These are phyloP conservation scores for Chlorociboria aeruginascens DNA, from an alignment of 495 filamentous ascomycete genomes.

Conservation along the genomic window DNA sequence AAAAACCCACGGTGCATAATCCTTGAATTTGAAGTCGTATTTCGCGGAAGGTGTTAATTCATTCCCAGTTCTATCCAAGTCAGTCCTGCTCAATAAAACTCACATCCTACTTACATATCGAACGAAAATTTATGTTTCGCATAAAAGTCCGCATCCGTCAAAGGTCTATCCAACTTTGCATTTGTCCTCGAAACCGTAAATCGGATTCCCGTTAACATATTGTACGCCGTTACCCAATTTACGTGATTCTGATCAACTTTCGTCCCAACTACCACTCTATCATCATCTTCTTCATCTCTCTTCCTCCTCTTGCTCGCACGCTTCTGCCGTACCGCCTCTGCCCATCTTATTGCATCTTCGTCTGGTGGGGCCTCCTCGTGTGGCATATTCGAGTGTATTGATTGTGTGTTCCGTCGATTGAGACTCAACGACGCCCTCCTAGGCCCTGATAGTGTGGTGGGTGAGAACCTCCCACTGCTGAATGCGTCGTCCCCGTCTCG, in stretches of 20 bases:
- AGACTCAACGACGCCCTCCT: constrained; percentile 75
- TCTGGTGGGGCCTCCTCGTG: constrained; percentile 77
- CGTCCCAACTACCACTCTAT: constrained; percentile 88
- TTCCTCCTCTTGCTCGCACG: constrained; percentile 69
- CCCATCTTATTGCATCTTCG: constrained; percentile 83
- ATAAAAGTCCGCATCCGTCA: constrained; percentile 84
- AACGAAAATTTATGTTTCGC: constrained; percentile 96
- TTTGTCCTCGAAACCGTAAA: constrained; percentile 95
- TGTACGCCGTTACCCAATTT: constrained; percentile 97
- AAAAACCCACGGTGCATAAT: constrained; percentile 99
- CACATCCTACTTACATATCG: constrained; percentile 50
- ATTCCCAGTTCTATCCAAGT: constrained; percentile 57
- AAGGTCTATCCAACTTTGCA: constrained; percentile 82
- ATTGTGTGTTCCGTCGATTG: constrained; percentile 68
- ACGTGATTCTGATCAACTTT: constrained; percentile 96
- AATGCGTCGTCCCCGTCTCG: constrained; percentile 51
- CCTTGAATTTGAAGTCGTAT: constrained; percentile 99
- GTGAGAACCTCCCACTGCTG: constrained; percentile 75
- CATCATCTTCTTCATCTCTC: constrained; percentile 86
- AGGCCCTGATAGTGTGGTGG: constrained; percentile 41
- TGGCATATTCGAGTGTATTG: constrained; percentile 69
- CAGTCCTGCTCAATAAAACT: background rate
- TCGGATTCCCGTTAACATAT: constrained; percentile 98
- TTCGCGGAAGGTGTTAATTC: constrained; percentile 96
- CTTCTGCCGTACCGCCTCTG: constrained; percentile 84